Evolutionary conservation across 306 rosid species (phyloP).

Genomic region (Quercus robur): DNA sequence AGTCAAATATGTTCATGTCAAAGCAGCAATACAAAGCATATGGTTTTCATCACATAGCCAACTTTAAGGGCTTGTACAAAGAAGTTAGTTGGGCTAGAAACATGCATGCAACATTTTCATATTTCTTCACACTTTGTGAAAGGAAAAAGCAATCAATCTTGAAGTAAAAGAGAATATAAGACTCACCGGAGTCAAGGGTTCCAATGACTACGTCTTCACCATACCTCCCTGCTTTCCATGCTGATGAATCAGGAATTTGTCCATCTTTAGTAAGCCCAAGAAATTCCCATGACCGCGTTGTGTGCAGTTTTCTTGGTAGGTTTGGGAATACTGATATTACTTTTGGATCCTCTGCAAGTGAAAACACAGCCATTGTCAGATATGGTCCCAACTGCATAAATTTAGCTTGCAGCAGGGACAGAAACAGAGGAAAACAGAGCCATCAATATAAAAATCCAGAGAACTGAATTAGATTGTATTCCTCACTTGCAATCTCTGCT

Average conservation of each 20-base stretch:
- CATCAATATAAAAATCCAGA: not conserved
- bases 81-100: too few species aligned
- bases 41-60: too few species aligned
- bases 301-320: constrained; percentile 44
- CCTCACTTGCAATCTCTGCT: constrained; percentile 36
- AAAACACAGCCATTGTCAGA: not conserved
- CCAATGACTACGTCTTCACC: constrained; percentile 43
- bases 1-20: not conserved
- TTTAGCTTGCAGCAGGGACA: not conserved
- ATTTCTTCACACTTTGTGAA: too few species aligned
- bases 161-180: not conserved
- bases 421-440: not conserved
- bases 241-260: constrained; percentile 8
- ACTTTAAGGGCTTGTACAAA: too few species aligned
- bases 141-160: too few species aligned
- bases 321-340: constrained; percentile 55
- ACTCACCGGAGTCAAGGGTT: constrained; percentile 39
- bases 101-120: too few species aligned
- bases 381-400: not conserved
- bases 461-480: not conserved
- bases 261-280: constrained; percentile 33
- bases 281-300: constrained; percentile 68
- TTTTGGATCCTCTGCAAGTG: constrained; percentile 41
- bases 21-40: not conserved
- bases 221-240: constrained; percentile 35